These are phyloP conservation scores for Scalesia atractyloides DNA, from an alignment of 129 eudicot genomes.

Conservation along the genomic window DNA sequence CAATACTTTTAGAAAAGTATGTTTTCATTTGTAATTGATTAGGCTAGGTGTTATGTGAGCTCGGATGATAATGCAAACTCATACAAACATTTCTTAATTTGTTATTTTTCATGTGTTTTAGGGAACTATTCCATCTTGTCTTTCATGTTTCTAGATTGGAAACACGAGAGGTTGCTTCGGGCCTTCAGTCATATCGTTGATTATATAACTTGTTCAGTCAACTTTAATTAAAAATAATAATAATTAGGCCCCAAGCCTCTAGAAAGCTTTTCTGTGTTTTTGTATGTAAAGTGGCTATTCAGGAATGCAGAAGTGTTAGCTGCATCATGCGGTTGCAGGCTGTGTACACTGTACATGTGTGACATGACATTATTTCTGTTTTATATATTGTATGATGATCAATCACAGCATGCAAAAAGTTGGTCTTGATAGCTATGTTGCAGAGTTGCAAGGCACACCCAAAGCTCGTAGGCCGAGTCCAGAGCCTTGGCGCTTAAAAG, in stretches of 20 bases:
- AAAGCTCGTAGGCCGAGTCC: too few relatives aligned
- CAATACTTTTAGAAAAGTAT: neutral
- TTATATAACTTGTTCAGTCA: neutral
- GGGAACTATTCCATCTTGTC: neutral
- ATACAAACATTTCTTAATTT: neutral
- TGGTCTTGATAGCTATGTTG: neutral
- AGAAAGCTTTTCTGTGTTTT: neutral
- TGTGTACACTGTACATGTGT: neutral
- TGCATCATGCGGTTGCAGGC: neutral
- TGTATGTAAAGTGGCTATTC: neutral
- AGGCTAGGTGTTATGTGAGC: slow-evolving; percentile 4
- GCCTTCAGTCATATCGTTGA: neutral
- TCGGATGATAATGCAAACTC: neutral
- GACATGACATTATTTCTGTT: neutral
- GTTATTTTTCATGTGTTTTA: neutral
- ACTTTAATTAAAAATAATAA: neutral
- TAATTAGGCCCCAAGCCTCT: neutral
- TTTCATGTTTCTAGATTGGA: neutral
- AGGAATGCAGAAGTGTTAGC: neutral
- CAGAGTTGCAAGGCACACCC: too few relatives aligned
- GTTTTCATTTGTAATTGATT: neutral
- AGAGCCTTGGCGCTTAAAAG: too few relatives aligned
- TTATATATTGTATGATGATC: neutral
- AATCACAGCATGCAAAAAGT: neutral
- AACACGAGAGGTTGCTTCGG: slow-evolving; percentile 6